Evolutionary conservation across 495 filamentous ascomycete species (phyloP), one percentile per base, ranked within the genome.

Genomic region (Penicillium roqueforti): DNA sequence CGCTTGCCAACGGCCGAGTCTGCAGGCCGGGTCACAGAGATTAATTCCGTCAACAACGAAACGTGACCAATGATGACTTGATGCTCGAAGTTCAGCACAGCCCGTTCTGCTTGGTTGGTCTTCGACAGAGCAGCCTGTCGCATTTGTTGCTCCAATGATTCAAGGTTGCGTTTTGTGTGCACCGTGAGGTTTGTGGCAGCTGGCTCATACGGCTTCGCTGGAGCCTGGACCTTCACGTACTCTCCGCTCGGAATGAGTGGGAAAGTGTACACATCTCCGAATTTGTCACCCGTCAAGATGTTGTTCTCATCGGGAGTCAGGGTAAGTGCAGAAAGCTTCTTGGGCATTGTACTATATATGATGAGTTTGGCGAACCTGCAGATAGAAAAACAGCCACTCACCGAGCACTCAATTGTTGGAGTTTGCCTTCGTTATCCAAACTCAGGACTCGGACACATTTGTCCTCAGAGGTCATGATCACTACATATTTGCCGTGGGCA

Each of bases 261-360:
- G n/a, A 98, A 68, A 6, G 87, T 78, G 68, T 93, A 97, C 54
- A 96, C 92, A 71, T 98, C 93, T 29, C 93, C 93, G 63, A 96
- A 96, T 65, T 97, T 98, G 71, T 98, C 95, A 29, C 83, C 91
- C 51, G 78, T 83, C 25, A 97, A 69, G 54, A 97, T 88, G 3
- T 79, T 88, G 3, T 71, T 71, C 38, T 83, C 79, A 65, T 91
- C 83, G 20, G 77, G 61, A 1, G 87, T 84, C 42, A 97, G 69
- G 43, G 79, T 71, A 51, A 98, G 68, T 42, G 87, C 81, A 65
- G 83, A 89, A 26, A 88, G 89, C 38, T 91, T 84, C 71, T 97
- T 97, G 37, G 91, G 88, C 89, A 97, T 95, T 53, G 68, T 69
- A 70, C 91, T 95, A 45, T 41, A 39, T 38, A 16, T 19, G 2